phyloP scores from a whole-genome alignment of 768 basidiomycete species.

The Tylopilus sp. region DNA sequence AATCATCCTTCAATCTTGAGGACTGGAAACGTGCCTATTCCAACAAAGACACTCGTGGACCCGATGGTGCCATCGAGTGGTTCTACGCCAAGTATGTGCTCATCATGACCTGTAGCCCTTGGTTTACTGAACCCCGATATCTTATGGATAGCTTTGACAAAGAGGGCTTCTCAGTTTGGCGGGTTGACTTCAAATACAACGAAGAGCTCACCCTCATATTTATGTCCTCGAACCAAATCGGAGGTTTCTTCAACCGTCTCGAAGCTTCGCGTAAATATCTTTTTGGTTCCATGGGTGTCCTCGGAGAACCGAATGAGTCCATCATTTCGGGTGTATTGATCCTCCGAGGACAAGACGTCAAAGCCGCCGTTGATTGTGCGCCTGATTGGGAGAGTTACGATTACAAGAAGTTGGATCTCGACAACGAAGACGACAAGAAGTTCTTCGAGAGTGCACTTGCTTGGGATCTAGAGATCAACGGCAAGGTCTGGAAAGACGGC shows the following conservation, averaged over 20 bases:
- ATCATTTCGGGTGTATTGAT: slow-evolving; percentile 82
- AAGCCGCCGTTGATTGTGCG: slow-evolving; percentile 71
- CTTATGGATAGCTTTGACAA: slow-evolving; percentile 65
- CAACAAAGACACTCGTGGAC: slow-evolving; percentile 92
- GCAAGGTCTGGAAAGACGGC: slow-evolving; percentile 88
- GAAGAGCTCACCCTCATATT: slow-evolving; percentile 86
- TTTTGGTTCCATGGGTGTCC: slow-evolving; percentile 90
- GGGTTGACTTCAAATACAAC: slow-evolving; percentile 96
- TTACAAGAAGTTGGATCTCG: slow-evolving; percentile 75
- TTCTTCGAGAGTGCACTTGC: slow-evolving; percentile 93
- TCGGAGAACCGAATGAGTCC: slow-evolving; percentile 75
- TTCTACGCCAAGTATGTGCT: slow-evolving; percentile 86
- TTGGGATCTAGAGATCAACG: slow-evolving; percentile 89
- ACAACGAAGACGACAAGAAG: slow-evolving; percentile 70
- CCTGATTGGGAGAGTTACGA: slow-evolving; percentile 91
- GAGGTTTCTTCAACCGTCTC: slow-evolving; percentile 96
- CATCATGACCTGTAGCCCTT: not conserved
- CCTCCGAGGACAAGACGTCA: slow-evolving; percentile 71
- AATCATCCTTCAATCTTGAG: slow-evolving; percentile 83
- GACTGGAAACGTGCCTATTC: slow-evolving; percentile 99
- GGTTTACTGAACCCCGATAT: slow-evolving; percentile 3
- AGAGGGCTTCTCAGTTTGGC: slow-evolving; percentile 87
- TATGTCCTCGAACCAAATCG: slow-evolving; percentile 94
- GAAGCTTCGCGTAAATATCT: slow-evolving; percentile 97
- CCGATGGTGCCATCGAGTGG: slow-evolving; percentile 86